Conservation (phyloP, 2,329 filamentous ascomycete species). For the Exophiala viscosa region DNA sequence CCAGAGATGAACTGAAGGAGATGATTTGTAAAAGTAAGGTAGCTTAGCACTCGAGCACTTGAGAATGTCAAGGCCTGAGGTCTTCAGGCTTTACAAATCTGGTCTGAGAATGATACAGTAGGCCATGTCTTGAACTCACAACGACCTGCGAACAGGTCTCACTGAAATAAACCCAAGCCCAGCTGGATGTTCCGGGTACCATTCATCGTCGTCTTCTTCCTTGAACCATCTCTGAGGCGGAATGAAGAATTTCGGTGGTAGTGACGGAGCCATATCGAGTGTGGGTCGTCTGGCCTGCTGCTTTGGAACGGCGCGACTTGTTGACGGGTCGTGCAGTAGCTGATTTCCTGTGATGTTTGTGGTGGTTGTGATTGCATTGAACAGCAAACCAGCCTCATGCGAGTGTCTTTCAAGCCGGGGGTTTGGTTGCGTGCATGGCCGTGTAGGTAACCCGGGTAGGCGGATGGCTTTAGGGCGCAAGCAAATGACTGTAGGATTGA, state of each 20-base stretch:
- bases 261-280: not conserved
- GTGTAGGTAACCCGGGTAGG: not conserved
- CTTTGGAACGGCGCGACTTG: not conserved
- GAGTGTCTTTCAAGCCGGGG: not conserved
- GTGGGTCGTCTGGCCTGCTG: not conserved
- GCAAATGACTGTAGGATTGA: too few relatives aligned
- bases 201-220: not conserved
- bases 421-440: not conserved
- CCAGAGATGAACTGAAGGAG: too few relatives aligned
- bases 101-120: too few relatives aligned
- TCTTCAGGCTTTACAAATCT: too few relatives aligned
- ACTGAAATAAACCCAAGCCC: conserved; percentile 1
- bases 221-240: not conserved
- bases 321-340: not conserved
- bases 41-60: too few relatives aligned
- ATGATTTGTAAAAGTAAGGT: not conserved
- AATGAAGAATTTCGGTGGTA: not conserved
- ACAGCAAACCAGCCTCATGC: not conserved
- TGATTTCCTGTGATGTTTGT: too few relatives aligned
- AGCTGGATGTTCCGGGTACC: not conserved
- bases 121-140: not conserved
- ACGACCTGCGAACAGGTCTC: not conserved
- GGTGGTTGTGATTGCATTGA: not conserved
- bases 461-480: not conserved
- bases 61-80: too few relatives aligned